These are phyloP conservation scores for Arabis hirsuta DNA, from an alignment of 345 rosid genomes.

Conservation along the genomic window DNA sequence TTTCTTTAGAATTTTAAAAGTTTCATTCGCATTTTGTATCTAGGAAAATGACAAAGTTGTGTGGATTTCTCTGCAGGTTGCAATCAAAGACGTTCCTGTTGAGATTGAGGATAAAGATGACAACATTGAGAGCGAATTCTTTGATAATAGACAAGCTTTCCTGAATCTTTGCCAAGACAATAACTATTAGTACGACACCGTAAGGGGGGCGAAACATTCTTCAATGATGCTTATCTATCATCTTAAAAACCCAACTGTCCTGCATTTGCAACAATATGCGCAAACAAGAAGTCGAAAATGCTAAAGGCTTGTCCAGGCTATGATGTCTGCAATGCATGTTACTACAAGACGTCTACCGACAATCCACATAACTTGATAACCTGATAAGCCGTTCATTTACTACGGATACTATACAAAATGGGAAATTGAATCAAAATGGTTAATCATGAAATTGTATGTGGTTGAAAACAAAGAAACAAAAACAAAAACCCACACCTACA, in stretches of 20 bases:
- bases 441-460: background rate
- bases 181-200: slow-evolving; percentile 91
- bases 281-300: slow-evolving; percentile 77
- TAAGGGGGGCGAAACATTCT: slow-evolving; percentile 95
- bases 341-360: slow-evolving; percentile 68
- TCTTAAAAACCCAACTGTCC: slow-evolving; percentile 93
- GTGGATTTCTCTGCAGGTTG: slow-evolving; percentile 51
- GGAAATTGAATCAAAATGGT: slow-evolving; percentile 65
- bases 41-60: slow-evolving; percentile 20
- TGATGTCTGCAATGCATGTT: slow-evolving; percentile 83
- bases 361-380: slow-evolving; percentile 64
- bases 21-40: background rate
- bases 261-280: slow-evolving; percentile 85
- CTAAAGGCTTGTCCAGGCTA: slow-evolving; percentile 90
- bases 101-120: slow-evolving; percentile 83
- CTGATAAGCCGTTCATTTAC: slow-evolving; percentile 79
- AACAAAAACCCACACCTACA: no score
- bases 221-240: slow-evolving; percentile 99
- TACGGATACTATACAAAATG: slow-evolving; percentile 65
- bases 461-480: no score
- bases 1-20: slow-evolving; percentile 7
- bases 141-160: slow-evolving; percentile 92
- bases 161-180: slow-evolving; percentile 91
- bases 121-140: slow-evolving; percentile 85
- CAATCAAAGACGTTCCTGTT: slow-evolving; percentile 61